Evolutionary conservation across 129 eudicot species (phyloP).

Genomic region (carrot (Daucus carota)): DH1_v3.0 NC_030383.2:10922001-10922500

Average conservation of each 20-base stretch:
- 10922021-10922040: conserved; percentile 33
- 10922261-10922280: conserved; percentile 36
- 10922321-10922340: conserved; percentile 49
- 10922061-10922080: conserved; percentile 9
- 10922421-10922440: conserved; percentile 13
- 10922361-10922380: conserved; percentile 27
- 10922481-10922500: not conserved
- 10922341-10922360: conserved; percentile 25
- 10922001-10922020: conserved; percentile 30
- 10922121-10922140: conserved; percentile 16
- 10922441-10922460: conserved; percentile 21
- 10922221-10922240: conserved; percentile 51
- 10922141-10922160: not conserved
- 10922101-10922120: conserved; percentile 34
- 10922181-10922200: conserved; percentile 33
- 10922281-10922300: conserved; percentile 36
- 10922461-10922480: not conserved
- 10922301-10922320: conserved; percentile 61
- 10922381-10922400: conserved; percentile 8
- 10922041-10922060: conserved; percentile 12
- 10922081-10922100: conserved; percentile 25
- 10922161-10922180: conserved; percentile 39
- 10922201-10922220: conserved; percentile 44
- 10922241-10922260: conserved; percentile 31
- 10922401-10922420: not conserved